Percentiles rank a stretch among this genome's conserved stretches.
Conservation (phyloP, 768 basidiomycete species). For the Mycena amicta region DNA sequence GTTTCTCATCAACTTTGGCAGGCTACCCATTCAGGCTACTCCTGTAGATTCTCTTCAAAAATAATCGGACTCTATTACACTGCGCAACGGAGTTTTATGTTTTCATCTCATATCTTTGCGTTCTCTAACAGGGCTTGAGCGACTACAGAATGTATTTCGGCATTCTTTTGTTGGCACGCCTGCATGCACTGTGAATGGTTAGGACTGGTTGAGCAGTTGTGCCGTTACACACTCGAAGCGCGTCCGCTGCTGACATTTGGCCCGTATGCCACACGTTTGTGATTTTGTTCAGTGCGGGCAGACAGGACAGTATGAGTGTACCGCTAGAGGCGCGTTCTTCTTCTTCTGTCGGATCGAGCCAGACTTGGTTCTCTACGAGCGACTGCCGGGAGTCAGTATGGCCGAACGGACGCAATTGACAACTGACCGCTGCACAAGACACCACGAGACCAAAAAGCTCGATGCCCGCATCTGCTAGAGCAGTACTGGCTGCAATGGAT, state of each 20-base stretch:
- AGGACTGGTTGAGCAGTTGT: too few relatives aligned
- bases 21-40: constrained; percentile 84
- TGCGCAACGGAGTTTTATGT: too few relatives aligned
- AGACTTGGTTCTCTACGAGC: constrained; percentile 56
- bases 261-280: constrained; percentile 91
- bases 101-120: constrained; percentile 19
- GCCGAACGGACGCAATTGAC: too few relatives aligned
- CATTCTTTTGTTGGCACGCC: constrained; percentile 62
- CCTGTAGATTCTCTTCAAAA: constrained; percentile 56
- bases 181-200: constrained; percentile 61
- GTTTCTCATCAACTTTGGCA: constrained; percentile 28
- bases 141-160: constrained; percentile 74
- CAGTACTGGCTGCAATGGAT: constrained; percentile 84
- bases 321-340: constrained; percentile 64
- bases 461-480: constrained; percentile 91
- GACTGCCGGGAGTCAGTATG: constrained; percentile 45
- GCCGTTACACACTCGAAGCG: constrained; percentile 58
- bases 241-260: constrained; percentile 53
- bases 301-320: constrained; percentile 75
- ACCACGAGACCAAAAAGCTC: constrained; percentile 88
- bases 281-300: constrained; percentile 84
- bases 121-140: constrained; percentile 67
- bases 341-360: constrained; percentile 80
- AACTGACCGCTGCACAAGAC: constrained; percentile 76
- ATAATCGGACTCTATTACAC: constrained; percentile 66